phyloP scores from a whole-genome alignment of 345 rosid species.

The Isatis tinctoria region DNA sequence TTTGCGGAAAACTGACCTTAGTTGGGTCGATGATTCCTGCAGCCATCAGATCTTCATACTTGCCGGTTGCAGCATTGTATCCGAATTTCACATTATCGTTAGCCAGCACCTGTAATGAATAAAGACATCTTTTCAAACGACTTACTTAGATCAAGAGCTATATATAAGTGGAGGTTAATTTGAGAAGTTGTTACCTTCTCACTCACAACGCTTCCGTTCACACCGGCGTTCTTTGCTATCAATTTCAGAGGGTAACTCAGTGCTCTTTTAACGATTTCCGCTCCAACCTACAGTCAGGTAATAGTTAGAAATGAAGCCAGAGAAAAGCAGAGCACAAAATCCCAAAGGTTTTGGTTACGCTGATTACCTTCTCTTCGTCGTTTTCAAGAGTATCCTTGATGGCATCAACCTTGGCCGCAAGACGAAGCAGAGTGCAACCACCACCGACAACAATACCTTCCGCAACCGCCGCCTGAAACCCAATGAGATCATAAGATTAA shows the following conservation, averaged over 20 bases:
- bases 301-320: background rate
- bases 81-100: slow-evolving; percentile 60
- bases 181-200: slow-evolving; percentile 52
- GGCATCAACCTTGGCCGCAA: slow-evolving; percentile 64
- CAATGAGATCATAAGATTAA: background rate
- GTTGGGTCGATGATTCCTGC: slow-evolving; percentile 94
- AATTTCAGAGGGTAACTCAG: slow-evolving; percentile 76
- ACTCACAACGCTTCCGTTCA: slow-evolving; percentile 86
- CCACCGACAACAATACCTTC: slow-evolving; percentile 86
- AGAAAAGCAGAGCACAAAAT: background rate
- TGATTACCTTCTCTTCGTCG: slow-evolving; percentile 77
- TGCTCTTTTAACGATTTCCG: slow-evolving; percentile 81
- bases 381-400: slow-evolving; percentile 64
- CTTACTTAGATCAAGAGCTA: background rate
- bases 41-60: slow-evolving; percentile 90
- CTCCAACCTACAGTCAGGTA: slow-evolving; percentile 57
- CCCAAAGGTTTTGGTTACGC: background rate
- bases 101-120: slow-evolving; percentile 63
- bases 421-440: slow-evolving; percentile 71
- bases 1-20: slow-evolving; percentile 44
- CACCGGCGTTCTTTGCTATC: slow-evolving; percentile 95
- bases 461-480: slow-evolving; percentile 62
- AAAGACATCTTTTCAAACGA: background rate
- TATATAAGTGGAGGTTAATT: slow-evolving; percentile 8
- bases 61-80: slow-evolving; percentile 92